Conservation (phyloP, 805 yeast species). For the Blastobotrys muscicola region DNA sequence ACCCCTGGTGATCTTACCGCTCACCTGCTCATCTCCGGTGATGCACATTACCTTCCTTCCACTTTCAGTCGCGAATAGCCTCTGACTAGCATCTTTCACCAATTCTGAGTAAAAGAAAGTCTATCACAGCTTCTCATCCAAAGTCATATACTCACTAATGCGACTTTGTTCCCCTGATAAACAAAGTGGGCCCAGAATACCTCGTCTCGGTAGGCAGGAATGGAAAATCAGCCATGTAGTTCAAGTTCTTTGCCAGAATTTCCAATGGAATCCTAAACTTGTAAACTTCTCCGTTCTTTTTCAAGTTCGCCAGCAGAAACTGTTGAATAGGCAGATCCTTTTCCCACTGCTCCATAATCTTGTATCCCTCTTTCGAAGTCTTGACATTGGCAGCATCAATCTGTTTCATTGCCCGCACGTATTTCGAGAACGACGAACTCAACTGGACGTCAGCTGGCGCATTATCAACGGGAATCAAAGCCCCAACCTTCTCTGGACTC, state of each 20-base stretch:
- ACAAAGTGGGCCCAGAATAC: conserved; percentile 65
- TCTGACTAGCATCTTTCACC: too few species aligned
- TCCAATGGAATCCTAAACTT: conserved; percentile 62
- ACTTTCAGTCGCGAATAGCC: too few species aligned
- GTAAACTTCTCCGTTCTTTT: conserved; percentile 32
- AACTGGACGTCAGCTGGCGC: conserved; percentile 68
- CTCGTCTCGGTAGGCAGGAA: conserved; percentile 43
- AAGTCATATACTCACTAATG: conserved; percentile 32
- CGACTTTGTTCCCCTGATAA: conserved; percentile 71
- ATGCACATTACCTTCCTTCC: too few species aligned
- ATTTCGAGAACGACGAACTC: conserved; percentile 52
- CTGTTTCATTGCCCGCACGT: conserved; percentile 51
- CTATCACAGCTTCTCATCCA: too few species aligned
- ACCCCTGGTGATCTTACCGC: too few species aligned
- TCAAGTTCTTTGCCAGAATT: conserved; percentile 54
- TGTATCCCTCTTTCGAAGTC: conserved; percentile 58
- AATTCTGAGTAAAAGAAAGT: too few species aligned
- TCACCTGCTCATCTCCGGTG: too few species aligned
- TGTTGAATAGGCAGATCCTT: conserved; percentile 52
- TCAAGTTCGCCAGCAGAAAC: conserved; percentile 65
- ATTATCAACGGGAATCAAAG: conserved; percentile 75
- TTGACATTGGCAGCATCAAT: conserved; percentile 41
- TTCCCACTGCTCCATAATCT: conserved; percentile 53
- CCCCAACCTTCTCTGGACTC: conserved; percentile 47
- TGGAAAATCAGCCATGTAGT: conserved; percentile 71